Evolutionary conservation across 495 filamentous ascomycete species (phyloP), one percentile per base, ranked within the genome.

Genomic region (Annulohypoxylon maeteangense): DNA sequence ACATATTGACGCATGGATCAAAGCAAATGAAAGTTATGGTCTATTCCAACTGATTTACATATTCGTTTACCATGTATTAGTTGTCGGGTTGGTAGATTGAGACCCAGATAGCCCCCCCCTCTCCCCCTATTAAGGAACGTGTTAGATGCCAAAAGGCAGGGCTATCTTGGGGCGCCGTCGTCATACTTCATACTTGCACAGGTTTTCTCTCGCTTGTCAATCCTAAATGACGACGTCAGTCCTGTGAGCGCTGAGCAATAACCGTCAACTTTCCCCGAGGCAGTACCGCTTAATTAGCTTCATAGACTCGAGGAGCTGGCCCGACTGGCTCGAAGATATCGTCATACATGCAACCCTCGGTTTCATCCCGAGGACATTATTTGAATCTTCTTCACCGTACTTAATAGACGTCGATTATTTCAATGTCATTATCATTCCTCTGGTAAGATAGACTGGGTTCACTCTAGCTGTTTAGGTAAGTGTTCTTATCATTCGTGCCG

Each of bases 261-360:
- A 45, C 57, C 47, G 56, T 57, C 50, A 16, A 73, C 47, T 50
- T 68, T 65, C 42, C 55, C 70, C 70, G 70, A 68, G 60, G 60
- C 65, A 51, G 70, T 65, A 68, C 70, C 70, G 70, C 55, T 73
- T 69, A 66, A 66, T 73, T 69, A 73, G 70, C 70, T 67, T 67
- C 62, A 44, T 70, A 65, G 47, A 51, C 66, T 60, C 22, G 59
- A 63, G 68, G 64, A 65, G 72, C 63, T 67, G 70, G 70, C 70
- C 70, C 70, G 70, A 73, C 70, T 73, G 70, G 70, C 62, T 71
- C 67, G 58, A 71, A 67, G 55, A 67, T 65, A 68, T 68, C 72
- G 75, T 76, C 75, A 75, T 76, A 72, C 56, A 76, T 75, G 72
- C 70, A 75, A 76, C 75, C 68, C 56, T 74, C 68, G 72, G 63